A percentile compares a stretch with the other conserved stretches of the same genome.
phyloP scores from a whole-genome alignment of 495 filamentous ascomycete genomes.

The Penicillium egyptiacum region DNA sequence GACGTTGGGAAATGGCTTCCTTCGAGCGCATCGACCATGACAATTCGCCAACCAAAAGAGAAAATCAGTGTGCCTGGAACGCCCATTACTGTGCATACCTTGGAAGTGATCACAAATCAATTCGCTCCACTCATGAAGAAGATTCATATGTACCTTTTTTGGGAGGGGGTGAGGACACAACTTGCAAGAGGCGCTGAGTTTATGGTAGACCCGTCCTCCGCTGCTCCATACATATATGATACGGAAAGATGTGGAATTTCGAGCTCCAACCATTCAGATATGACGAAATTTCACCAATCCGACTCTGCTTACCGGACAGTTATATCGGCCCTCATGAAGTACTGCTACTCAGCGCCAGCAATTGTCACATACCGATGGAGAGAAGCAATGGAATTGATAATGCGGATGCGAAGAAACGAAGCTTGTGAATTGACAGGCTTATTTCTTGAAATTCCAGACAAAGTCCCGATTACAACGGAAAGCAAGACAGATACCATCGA shows the following conservation, averaged over 20 bases:
- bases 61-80: neutral
- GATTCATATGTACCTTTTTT: slow-evolving; percentile 39
- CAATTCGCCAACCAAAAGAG: neutral
- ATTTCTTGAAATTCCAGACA: slow-evolving; percentile 5
- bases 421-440: neutral
- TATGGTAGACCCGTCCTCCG: slow-evolving; percentile 4
- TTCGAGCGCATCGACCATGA: neutral
- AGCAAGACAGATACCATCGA: neutral
- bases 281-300: slow-evolving; percentile 2
- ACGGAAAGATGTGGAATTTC: slow-evolving; percentile 3
- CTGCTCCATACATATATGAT: slow-evolving; percentile 3
- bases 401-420: slow-evolving; percentile 4
- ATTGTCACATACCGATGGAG: slow-evolving; percentile 5
- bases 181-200: neutral
- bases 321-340: slow-evolving; percentile 3
- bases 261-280: slow-evolving; percentile 3
- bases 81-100: slow-evolving; percentile 21
- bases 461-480: neutral
- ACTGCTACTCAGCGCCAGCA: slow-evolving; percentile 3
- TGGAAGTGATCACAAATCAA: slow-evolving; percentile 37
- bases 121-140: slow-evolving; percentile 40
- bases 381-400: neutral
- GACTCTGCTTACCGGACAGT: slow-evolving; percentile 7
- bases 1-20: slow-evolving; percentile 18
- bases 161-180: slow-evolving; percentile 32